A percentile compares a stretch with the other conserved stretches of the same genome.
Evolutionary conservation across 768 basidiomycete species (phyloP).

Genomic region (Suillus tomentosus): DNA sequence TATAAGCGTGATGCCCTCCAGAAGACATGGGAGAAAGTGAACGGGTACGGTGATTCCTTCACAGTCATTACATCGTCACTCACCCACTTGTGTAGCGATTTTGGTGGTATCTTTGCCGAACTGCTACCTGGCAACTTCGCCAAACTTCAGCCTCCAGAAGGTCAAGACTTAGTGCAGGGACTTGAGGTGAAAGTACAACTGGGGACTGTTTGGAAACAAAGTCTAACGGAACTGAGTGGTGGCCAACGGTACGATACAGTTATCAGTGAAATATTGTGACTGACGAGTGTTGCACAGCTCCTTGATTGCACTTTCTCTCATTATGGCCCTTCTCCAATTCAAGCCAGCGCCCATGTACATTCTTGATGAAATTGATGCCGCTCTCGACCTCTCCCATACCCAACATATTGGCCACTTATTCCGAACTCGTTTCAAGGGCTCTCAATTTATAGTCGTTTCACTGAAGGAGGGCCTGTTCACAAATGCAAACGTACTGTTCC

Average conservation of each 20-base stretch:
- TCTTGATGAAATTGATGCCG: constrained; percentile 97
- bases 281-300: constrained; percentile 56
- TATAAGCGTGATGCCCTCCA: constrained; percentile 93
- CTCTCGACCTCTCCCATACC: constrained; percentile 92
- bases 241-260: constrained; percentile 77
- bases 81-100: constrained; percentile 61
- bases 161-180: constrained; percentile 90
- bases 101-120: constrained; percentile 88
- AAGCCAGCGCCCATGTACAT: constrained; percentile 99
- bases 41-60: constrained; percentile 49
- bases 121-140: constrained; percentile 91
- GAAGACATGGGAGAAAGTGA: constrained; percentile 97
- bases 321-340: constrained; percentile 99
- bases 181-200: constrained; percentile 97
- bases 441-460: constrained; percentile 97
- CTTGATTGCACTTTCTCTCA: constrained; percentile 94
- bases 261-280: constrained; percentile 6
- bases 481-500: constrained; percentile 95
- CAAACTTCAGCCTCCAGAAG: constrained; percentile 93
- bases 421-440: constrained; percentile 94
- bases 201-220: constrained; percentile 96
- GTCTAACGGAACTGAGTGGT: constrained; percentile 94
- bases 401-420: constrained; percentile 99
- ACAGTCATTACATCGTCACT: not conserved
- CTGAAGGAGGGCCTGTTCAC: constrained; percentile 97